A percentile compares a stretch with the other conserved stretches of the same genome.
Evolutionary conservation across 2,329 filamentous ascomycete genomes (phyloP).

Genomic region (Lasiodiplodia theobromae): DNA sequence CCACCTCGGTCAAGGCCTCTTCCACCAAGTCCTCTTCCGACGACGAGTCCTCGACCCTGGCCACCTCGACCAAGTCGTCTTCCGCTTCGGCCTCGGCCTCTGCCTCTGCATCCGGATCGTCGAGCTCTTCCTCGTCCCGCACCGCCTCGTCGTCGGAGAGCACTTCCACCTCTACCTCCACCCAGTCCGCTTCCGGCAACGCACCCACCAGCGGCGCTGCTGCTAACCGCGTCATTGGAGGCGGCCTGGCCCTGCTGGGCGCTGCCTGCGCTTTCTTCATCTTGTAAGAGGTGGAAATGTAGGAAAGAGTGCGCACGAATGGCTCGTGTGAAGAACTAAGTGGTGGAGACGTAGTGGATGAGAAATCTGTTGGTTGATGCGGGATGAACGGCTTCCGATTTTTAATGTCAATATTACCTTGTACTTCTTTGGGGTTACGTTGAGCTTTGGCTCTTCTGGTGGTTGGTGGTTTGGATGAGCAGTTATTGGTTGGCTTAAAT

Average conservation of each 20-base stretch:
- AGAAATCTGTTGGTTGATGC: not conserved
- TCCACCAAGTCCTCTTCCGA: constrained; percentile 36
- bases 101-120: constrained; percentile 34
- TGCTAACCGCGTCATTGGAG: constrained; percentile 11
- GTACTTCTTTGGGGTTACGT: not conserved
- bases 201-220: constrained; percentile 16
- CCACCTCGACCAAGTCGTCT: constrained; percentile 37
- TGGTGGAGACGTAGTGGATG: not conserved
- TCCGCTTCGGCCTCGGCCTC: constrained; percentile 33
- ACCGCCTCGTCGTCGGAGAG: constrained; percentile 26
- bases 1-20: constrained; percentile 30
- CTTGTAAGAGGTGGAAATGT: not conserved
- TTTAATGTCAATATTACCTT: constrained; percentile 2
- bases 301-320: not conserved
- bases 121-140: constrained; percentile 34
- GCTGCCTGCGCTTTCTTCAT: constrained; percentile 12
- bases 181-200: constrained; percentile 17
- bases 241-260: constrained; percentile 15
- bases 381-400: not conserved
- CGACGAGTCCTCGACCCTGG: constrained; percentile 17
- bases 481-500: not conserved
- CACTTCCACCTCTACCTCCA: constrained; percentile 4
- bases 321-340: not conserved
- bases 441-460: not conserved
- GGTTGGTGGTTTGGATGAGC: not conserved